Base-by-base conservation (phyloP, 2,329 filamentous ascomycete species). In the Aspergillus niger region DNA sequence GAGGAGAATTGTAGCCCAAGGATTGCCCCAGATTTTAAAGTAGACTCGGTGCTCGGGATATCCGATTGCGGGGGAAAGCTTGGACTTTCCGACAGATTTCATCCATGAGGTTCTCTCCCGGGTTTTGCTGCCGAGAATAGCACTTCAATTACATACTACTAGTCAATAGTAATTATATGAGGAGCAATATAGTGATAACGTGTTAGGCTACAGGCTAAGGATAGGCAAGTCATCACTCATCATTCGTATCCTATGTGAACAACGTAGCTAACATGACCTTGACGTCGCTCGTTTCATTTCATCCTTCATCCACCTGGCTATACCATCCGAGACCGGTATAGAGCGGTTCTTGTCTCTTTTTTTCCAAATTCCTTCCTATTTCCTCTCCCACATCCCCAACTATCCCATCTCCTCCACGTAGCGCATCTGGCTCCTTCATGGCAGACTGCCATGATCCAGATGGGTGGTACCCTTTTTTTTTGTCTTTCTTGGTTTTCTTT, bases 351-450 rank as follows among this genome's bases (percentile, higher is more conserved):
- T 62, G 59, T 59, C 57, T n/a, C 57, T 30, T 47, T 53, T 22
- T 24, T 55, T 47, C 57, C 59, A 38, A 30, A 38, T 44, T 26
- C 36, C 38, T 51, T 49, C 30, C 32, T n/a, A 41, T 32, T 13
- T 28, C 43, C 24, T 57, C 48, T 38, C 5, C 39, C 22, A 41
- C 30, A n/a, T 28, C 43, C 24, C 54, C 48, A 43, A 5, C 47
- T 22, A 36, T 30, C 43, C 15, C 44, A 47, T 36, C 53, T 47
- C 39, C 30, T 24, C 41, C 56, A 47, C 60, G 63, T 63, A 62
- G 63, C 48, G 62, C 65, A 55, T 64, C 65, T 60, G 63, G 64
- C 59, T 62, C 54, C 55, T 50, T 57, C 59, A 59, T 57, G 58
- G 51, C 43, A 36, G 43, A 28, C 11, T n/a, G 57, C 20, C 43